A percentile compares a stretch with the other conserved stretches of the same genome.
phyloP scores from a whole-genome alignment of 2,329 filamentous ascomycete species.

The Chaetomiaceae sp. region DNA sequence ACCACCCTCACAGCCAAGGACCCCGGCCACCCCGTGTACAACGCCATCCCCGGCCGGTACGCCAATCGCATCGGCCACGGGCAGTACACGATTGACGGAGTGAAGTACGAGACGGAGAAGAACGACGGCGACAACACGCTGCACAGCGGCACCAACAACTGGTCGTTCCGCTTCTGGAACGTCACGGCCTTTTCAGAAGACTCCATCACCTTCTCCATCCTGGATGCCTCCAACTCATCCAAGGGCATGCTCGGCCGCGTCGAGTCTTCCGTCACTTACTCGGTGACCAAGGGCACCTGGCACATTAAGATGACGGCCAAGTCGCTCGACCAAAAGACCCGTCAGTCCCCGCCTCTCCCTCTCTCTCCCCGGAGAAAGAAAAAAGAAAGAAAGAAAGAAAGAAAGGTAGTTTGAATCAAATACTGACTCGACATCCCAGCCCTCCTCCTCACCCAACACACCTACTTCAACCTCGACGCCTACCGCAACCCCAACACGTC shows the following conservation, averaged over 20 bases:
- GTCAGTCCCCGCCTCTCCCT: constrained; percentile 28
- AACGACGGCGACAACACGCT: constrained; percentile 55
- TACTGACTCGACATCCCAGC: no score
- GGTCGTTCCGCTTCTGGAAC: constrained; percentile 61
- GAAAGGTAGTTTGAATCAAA: no score
- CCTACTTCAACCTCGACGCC: constrained; percentile 66
- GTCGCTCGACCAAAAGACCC: constrained; percentile 45
- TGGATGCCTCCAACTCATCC: constrained; percentile 54
- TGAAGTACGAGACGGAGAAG: constrained; percentile 48
- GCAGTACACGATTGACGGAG: constrained; percentile 50
- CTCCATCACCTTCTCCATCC: constrained; percentile 63
- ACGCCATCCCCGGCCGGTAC: constrained; percentile 59
- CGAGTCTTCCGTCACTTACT: constrained; percentile 59
- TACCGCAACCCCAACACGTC: constrained; percentile 54
- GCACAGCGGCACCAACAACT: constrained; percentile 56
- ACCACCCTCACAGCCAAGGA: constrained; percentile 36
- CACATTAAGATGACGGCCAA: constrained; percentile 57
- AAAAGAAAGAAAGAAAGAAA: no score
- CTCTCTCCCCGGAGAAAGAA: no score
- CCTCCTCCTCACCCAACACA: constrained; percentile 62
- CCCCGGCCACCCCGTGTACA: constrained; percentile 55
- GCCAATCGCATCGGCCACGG: constrained; percentile 61
- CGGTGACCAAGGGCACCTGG: constrained; percentile 52
- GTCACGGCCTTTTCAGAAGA: constrained; percentile 49
- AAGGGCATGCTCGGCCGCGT: constrained; percentile 60